Conservation (phyloP, 2,329 filamentous ascomycete genomes). For the Hypoxylon sp. region DNA sequence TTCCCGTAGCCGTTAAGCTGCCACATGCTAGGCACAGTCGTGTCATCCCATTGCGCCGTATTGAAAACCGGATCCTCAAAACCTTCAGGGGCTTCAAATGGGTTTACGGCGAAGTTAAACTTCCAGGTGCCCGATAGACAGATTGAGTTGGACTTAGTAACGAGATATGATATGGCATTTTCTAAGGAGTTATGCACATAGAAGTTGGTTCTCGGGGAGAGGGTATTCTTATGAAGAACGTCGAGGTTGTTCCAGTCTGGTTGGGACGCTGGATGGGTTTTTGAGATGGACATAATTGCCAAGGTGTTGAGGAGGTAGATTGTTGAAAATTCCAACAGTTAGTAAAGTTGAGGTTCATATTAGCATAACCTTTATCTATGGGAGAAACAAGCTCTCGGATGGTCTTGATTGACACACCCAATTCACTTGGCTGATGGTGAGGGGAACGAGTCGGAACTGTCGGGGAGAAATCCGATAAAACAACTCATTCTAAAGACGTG, state of each 20-base stretch:
- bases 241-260: slow-evolving; percentile 74
- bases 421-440: slow-evolving; percentile 7
- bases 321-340: neutral
- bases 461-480: slow-evolving; percentile 31
- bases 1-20: slow-evolving; percentile 76
- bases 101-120: slow-evolving; percentile 60
- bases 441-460: slow-evolving; percentile 26
- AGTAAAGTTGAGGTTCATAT: neutral
- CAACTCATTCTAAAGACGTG: neutral
- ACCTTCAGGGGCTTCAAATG: slow-evolving; percentile 56
- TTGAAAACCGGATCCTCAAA: slow-evolving; percentile 53
- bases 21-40: slow-evolving; percentile 78
- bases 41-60: slow-evolving; percentile 62
- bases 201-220: slow-evolving; percentile 70
- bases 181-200: slow-evolving; percentile 64
- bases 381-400: neutral
- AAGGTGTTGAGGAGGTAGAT: neutral
- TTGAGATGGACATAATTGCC: slow-evolving; percentile 37
- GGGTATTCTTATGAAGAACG: slow-evolving; percentile 69
- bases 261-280: slow-evolving; percentile 40
- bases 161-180: slow-evolving; percentile 63
- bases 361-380: neutral
- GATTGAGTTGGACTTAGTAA: slow-evolving; percentile 55
- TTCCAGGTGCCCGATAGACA: slow-evolving; percentile 65
- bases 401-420: neutral